Evolutionary conservation across 2,329 filamentous ascomycete species (phyloP), one percentile per base, ranked within the genome.

Genomic region (Botrytis squamosa): DNA sequence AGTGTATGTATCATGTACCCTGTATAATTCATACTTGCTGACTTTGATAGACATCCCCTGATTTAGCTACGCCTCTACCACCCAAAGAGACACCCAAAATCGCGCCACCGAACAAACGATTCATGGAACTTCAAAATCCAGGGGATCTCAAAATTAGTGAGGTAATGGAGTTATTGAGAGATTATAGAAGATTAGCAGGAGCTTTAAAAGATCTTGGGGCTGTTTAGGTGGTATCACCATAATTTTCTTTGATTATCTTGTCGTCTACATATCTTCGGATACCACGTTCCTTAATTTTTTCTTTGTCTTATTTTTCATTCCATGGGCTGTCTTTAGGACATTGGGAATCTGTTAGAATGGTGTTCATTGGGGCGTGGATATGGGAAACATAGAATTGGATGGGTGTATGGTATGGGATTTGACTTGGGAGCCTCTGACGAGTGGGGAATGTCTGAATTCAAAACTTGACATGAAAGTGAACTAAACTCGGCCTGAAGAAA

Each of bases 81-180:
- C 86, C 88, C 6, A 90, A 89, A 77, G 85, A 87, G 71, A 78
- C 80, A 1, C 84, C 85, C 22, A 89, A 88, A 80, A 84, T 91
- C 49, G 85, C 88, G 10, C 91, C 91, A 40, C 92, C 92, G 0
- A 90, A 91, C 76, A 88, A 90, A 81, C 88, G 90, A 69, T 95
- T 95, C 81, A 87, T 95, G 84, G 91, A 93, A 77, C 81, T 92
- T 73, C 86, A 92, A 78, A 90, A 90, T 80, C 90, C 91, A 0
- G 87, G 87, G 0, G 92, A 95, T 65, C 84, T 95, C 42, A 90
- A 86, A 72, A 84, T 95, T 40, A 88, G 89, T n/a, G 93, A 95
- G 78, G 90, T 95, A 29, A 83, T 91, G 38, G 88, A 92, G 73
- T 83, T 95, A 67, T 82, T 95, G 36, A 86, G 89, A 72, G 93